Evolutionary conservation across 768 basidiomycete species (phyloP).

Genomic region (Coprinopsis sp.): DNA sequence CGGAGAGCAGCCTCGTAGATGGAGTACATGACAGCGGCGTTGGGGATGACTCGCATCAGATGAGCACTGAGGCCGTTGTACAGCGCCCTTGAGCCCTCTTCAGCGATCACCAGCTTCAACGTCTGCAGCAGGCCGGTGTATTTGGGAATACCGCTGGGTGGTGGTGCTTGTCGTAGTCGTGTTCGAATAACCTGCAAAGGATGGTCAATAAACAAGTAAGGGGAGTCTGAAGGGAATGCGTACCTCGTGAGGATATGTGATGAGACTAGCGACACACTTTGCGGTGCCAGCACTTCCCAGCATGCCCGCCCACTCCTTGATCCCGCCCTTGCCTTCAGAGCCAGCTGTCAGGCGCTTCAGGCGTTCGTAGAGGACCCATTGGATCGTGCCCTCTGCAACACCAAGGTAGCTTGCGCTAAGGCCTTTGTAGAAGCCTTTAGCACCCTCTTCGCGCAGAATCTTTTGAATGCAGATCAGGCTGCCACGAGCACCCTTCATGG

Average conservation of each 20-base stretch:
- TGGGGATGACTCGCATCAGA: constrained; percentile 94
- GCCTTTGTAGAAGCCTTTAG: constrained; percentile 91
- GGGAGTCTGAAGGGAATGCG: constrained; percentile 18
- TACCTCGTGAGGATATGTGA: constrained; percentile 98
- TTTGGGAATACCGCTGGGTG: constrained; percentile 71
- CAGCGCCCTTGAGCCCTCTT: constrained; percentile 82
- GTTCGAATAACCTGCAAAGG: constrained; percentile 77
- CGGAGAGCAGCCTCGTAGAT: constrained; percentile 85
- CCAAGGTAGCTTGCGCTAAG: constrained; percentile 93
- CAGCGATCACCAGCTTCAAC: constrained; percentile 74
- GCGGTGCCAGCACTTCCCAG: constrained; percentile 88
- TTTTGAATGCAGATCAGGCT: constrained; percentile 60
- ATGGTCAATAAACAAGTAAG: constrained; percentile 2
- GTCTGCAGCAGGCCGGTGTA: constrained; percentile 88
- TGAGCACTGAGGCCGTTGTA: constrained; percentile 95
- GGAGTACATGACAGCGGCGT: constrained; percentile 94
- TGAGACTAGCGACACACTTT: constrained; percentile 88
- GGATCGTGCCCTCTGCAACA: constrained; percentile 93
- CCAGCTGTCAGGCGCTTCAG: constrained; percentile 66
- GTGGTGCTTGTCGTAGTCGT: constrained; percentile 81
- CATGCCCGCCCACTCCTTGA: constrained; percentile 73
- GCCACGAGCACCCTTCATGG: constrained; percentile 47
- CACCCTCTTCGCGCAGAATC: constrained; percentile 78
- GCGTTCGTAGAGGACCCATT: constrained; percentile 95
- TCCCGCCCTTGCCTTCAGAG: constrained; percentile 51